Base-by-base conservation (phyloP, 2,329 filamentous ascomycete species). In the Calonectria crousiana region DNA sequence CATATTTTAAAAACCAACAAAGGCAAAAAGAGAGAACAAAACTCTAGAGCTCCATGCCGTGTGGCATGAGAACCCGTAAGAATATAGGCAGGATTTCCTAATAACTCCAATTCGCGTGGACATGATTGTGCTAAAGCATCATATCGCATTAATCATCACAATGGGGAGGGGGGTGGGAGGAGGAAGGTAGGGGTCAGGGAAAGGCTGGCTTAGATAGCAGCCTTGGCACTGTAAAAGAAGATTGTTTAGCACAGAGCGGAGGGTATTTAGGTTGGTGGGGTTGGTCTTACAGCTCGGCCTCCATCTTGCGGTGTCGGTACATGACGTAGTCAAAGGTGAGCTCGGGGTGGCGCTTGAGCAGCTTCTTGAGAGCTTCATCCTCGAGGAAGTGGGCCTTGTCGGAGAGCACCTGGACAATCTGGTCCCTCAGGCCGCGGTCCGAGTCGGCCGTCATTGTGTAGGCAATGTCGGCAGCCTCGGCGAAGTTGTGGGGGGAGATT, bases 21-120 rank as follows among this genome's bases (percentile, higher is more conserved):
- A 47, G 44, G 20, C n/a, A 44, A 23, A 44, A 23, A 47, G n/a
- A 44, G 56, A 32, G 51, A 56, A 69, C 56, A 73, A 69, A 73
- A 36, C 44, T 72, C 47, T 41, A 49, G 70, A 67, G 53, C 58
- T 67, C 32, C 71, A 65, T 70, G 78, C 44, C 13, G 73, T 38
- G 77, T 74, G 75, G 77, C 67, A 78, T 72, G 66, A 47, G 78
- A 62, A 23, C 13, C n/a, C 36, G 30, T 28, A 62, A 71, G 65
- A 66, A 41, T 68, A 69, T 64, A 58, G 71, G 47, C 74, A 74
- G 62, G 53, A 60, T 75, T 47, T 23, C 74, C 74, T 71, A 64
- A 69, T 60, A 28, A 56, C 66, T 38, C 51, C 68, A 34, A 20
- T 62, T 38, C 32, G 14, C 32, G n/a, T 28, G 34, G 34, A 41